Evolutionary conservation across 2,329 filamentous ascomycete genomes (phyloP), one percentile per base, ranked within the genome.

Genomic region (Penicillium sp.): DNA sequence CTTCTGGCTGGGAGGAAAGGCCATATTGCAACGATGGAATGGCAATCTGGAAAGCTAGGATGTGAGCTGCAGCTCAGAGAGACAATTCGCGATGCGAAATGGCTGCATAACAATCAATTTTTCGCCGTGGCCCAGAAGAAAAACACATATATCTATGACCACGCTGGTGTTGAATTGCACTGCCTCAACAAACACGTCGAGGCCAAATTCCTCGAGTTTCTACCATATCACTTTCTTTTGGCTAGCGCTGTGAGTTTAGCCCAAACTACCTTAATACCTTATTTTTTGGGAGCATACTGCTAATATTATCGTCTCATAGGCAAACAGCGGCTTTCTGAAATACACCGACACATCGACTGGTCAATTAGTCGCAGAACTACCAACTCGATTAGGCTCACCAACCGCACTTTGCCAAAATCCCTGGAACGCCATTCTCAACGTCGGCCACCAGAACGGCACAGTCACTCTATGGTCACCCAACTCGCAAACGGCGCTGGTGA

Each of bases 381-480:
- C 90, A 26, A 97, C 93, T 11, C 87, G 88, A 69, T 82, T 92
- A 60, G 94, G 94, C 26, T 86, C 89, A 3, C 90, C 94, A 1
- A 90, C 89, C 3, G 84, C 93, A 3, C 82, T 99, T 62, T 81
- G 85, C 4, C 92, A 97, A 67, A 99, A 99, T 69, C 89, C 90
- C 0, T 88, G 89, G 73, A 99, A 99, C 70, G 94, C 91, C 16
- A 87, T 99, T 57, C 79, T 97, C 49, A 91, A 97, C 66, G 85
- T 92, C 60, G 94, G 94, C 9, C 93, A 97, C 69, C 91, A 96
- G 68, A 97, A 97, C 68, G 94, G 94, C 57, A 89, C 90, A 2
- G 91, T 99, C 35, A 94, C 91, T 2, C 78, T 99, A 46, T 99
- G 94, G 94, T 97, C 93, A 2, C 94, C 94, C 2, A 99, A 96